Percentiles rank a stretch among this genome's conserved stretches.
Evolutionary conservation across 345 rosid genomes (phyloP).

Genomic region (Rhodomyrtus tomentosa): DNA sequence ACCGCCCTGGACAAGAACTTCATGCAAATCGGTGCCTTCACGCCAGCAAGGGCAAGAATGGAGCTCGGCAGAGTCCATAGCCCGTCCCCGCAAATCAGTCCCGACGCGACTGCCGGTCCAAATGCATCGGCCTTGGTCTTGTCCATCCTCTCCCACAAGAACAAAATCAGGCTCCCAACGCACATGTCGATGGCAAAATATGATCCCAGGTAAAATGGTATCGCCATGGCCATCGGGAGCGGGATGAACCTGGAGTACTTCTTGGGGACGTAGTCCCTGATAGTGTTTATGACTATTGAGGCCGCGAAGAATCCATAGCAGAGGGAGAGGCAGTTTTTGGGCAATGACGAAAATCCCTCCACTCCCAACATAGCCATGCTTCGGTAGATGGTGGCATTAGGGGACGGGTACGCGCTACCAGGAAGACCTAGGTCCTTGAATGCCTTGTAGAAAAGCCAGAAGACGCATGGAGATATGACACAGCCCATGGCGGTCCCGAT

Average conservation of each 20-base stretch:
- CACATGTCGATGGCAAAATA: conserved; percentile 86
- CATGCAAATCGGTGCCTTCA: conserved; percentile 78
- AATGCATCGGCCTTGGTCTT: conserved; percentile 53
- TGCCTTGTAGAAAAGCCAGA: conserved; percentile 78
- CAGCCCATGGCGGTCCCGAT: conserved; percentile 88
- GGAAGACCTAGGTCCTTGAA: conserved; percentile 48
- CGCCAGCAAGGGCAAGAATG: conserved; percentile 46
- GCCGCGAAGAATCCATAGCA: conserved; percentile 48
- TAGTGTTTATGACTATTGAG: conserved; percentile 40
- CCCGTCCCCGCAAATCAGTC: conserved; percentile 78
- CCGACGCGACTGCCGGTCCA: conserved; percentile 76
- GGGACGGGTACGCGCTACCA: conserved; percentile 45
- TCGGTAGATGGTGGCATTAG: conserved; percentile 42
- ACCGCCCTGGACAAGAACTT: conserved; percentile 47
- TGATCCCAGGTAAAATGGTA: conserved; percentile 72
- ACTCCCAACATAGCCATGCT: conserved; percentile 61
- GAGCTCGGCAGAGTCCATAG: conserved; percentile 71
- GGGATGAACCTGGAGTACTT: conserved; percentile 43
- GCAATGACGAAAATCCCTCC: conserved; percentile 62
- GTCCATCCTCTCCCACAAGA: conserved; percentile 53
- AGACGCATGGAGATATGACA: conserved; percentile 58
- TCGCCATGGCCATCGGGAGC: conserved; percentile 84
- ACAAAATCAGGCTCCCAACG: conserved; percentile 63
- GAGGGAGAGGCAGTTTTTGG: conserved; percentile 56
- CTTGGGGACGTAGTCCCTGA: conserved; percentile 30